phyloP scores from a whole-genome alignment of 768 basidiomycete genomes.

The Kwoniella bestiolae region DNA sequence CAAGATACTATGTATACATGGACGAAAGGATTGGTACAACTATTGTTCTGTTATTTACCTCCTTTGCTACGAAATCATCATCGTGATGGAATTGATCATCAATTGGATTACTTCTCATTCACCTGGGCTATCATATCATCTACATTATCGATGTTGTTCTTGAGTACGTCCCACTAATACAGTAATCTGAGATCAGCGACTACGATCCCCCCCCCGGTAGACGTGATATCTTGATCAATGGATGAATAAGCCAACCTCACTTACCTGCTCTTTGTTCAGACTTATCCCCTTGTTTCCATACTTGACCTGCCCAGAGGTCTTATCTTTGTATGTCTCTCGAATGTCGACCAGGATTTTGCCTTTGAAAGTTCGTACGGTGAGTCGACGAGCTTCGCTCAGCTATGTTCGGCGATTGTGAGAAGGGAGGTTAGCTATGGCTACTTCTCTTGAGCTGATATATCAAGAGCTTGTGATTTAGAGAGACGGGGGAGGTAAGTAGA shows the following conservation, averaged over 20 bases:
- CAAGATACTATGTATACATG: neutral
- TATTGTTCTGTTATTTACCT: too few relatives aligned
- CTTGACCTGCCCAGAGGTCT: constrained; percentile 49
- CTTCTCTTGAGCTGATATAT: neutral
- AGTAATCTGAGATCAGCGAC: neutral
- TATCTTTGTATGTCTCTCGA: constrained; percentile 56
- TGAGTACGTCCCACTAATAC: constrained; percentile 40
- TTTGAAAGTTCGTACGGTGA: constrained; percentile 51
- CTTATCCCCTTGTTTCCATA: constrained; percentile 53
- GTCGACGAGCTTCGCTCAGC: constrained; percentile 42
- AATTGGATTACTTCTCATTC: constrained; percentile 3
- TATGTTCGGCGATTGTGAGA: constrained; percentile 6
- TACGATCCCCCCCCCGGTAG: neutral
- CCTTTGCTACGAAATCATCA: neutral
- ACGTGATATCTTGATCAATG: neutral
- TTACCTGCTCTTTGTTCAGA: constrained; percentile 48
- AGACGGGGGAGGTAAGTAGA: too few relatives aligned
- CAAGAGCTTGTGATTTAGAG: too few relatives aligned
- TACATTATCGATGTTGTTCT: constrained; percentile 31
- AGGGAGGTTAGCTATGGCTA: neutral
- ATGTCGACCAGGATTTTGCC: constrained; percentile 51
- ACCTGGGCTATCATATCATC: constrained; percentile 34
- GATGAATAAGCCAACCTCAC: neutral
- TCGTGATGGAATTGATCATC: too few relatives aligned
- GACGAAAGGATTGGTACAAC: too few relatives aligned